Percentiles rank a stretch among this genome's conserved stretches.
Evolutionary conservation across 352 stramenopile species (phyloP).

Genomic region (Phytophthora tubulina): DNA sequence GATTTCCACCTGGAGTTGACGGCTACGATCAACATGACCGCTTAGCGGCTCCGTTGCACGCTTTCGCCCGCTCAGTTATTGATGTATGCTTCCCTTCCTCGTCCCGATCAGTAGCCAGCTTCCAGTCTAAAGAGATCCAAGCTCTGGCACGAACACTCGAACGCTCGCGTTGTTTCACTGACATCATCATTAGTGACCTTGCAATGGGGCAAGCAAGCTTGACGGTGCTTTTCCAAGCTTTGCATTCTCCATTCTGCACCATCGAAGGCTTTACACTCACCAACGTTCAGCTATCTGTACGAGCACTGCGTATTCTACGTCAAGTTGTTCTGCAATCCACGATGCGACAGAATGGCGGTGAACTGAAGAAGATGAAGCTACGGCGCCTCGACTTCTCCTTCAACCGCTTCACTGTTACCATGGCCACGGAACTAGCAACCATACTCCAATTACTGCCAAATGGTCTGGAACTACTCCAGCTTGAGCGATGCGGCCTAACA

Average conservation of each 20-base stretch:
- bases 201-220: slow-evolving; percentile 52
- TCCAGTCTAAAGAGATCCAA: slow-evolving; percentile 55
- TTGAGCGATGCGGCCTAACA: slow-evolving; percentile 61
- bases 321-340: slow-evolving; percentile 65
- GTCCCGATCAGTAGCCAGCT: slow-evolving; percentile 19
- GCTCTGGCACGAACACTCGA: slow-evolving; percentile 57
- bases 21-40: slow-evolving; percentile 42
- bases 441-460: slow-evolving; percentile 58
- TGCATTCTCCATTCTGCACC: slow-evolving; percentile 48
- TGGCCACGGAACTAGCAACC: slow-evolving; percentile 58
- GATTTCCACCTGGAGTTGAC: slow-evolving; percentile 40
- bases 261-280: slow-evolving; percentile 58
- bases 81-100: slow-evolving; percentile 30
- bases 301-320: slow-evolving; percentile 58
- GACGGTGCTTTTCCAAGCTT: slow-evolving; percentile 59
- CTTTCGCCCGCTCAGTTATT: slow-evolving; percentile 21
- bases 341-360: slow-evolving; percentile 39
- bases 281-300: slow-evolving; percentile 54
- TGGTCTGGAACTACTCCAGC: slow-evolving; percentile 64
- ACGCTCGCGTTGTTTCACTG: slow-evolving; percentile 51
- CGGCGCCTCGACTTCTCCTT: slow-evolving; percentile 71
- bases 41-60: slow-evolving; percentile 18
- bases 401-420: slow-evolving; percentile 63
- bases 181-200: slow-evolving; percentile 63
- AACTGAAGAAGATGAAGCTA: slow-evolving; percentile 41